Percentiles rank a stretch among this genome's conserved stretches.
phyloP scores from a whole-genome alignment of 1,139 yeast species.

The Geotrichum candidum region DNA sequence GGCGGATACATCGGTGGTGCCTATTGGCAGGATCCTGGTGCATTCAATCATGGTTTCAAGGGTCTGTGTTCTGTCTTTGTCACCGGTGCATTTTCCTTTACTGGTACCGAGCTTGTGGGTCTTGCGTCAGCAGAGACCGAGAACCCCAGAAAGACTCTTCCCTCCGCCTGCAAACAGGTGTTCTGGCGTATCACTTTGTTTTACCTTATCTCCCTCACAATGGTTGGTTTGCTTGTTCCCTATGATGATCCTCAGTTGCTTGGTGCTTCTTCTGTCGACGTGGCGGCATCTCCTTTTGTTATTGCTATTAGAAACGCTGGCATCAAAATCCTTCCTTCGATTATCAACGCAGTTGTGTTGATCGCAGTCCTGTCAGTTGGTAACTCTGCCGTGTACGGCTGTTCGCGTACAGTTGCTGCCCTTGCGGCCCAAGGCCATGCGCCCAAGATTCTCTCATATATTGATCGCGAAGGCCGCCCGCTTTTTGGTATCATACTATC shows the following conservation, averaged over 20 bases:
- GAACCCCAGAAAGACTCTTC: conserved; percentile 64
- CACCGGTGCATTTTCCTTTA: conserved; percentile 80
- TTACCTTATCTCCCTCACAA: conserved; percentile 52
- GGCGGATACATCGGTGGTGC: conserved; percentile 57
- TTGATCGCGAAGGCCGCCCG: conserved; percentile 73
- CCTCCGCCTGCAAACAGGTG: conserved; percentile 65
- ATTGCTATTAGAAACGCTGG: conserved; percentile 57
- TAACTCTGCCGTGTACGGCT: conserved; percentile 69
- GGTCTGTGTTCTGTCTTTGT: conserved; percentile 82
- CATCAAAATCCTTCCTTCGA: conserved; percentile 56
- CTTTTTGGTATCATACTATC: conserved; percentile 59
- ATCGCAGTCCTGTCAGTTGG: conserved; percentile 66
- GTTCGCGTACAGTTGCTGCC: conserved; percentile 77
- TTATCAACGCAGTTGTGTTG: conserved; percentile 67
- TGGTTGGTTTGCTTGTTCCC: conserved; percentile 62
- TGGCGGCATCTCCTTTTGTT: conserved; percentile 67
- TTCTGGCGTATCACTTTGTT: conserved; percentile 65
- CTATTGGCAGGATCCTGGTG: conserved; percentile 60
- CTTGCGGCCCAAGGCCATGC: conserved; percentile 78
- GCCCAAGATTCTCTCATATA: conserved; percentile 65
- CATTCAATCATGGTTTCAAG: conserved; percentile 61
- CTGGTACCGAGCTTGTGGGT: conserved; percentile 78
- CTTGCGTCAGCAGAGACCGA: conserved; percentile 80
- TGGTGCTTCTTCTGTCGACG: conserved; percentile 42
- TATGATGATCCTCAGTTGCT: conserved; percentile 46